Percentiles rank a stretch among this genome's conserved stretches.
phyloP scores from a whole-genome alignment of 2,329 filamentous ascomycete species.

The Dactylellina cionopaga region DNA sequence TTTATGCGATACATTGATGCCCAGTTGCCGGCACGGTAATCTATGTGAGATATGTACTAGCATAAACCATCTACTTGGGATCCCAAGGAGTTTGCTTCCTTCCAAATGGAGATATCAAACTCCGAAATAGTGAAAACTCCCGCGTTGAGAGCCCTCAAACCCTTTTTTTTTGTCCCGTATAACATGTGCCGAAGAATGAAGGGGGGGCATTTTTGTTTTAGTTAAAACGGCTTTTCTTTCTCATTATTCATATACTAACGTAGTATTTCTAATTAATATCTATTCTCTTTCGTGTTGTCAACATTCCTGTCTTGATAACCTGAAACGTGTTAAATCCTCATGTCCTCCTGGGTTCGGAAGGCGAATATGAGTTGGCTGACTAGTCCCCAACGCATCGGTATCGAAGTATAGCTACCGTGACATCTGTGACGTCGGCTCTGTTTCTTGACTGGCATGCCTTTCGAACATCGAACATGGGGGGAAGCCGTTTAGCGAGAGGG shows the following conservation, averaged over 20 bases:
- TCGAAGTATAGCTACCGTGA: constrained; percentile 4
- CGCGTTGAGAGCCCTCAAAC: not conserved
- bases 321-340: constrained; percentile 31
- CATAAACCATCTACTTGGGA: constrained; percentile 19
- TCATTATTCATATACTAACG: too few species aligned
- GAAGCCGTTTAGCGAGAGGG: constrained; percentile 11
- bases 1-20: not conserved
- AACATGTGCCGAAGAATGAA: constrained; percentile 21
- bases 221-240: too few species aligned
- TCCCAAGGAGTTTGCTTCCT: constrained; percentile 17
- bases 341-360: constrained; percentile 38
- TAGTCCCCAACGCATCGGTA: not conserved
- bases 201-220: too few species aligned
- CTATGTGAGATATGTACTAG: not conserved
- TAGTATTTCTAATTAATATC: too few species aligned
- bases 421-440: constrained; percentile 36
- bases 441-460: too few species aligned
- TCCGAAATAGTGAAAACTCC: too few species aligned
- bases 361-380: not conserved
- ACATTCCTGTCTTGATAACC: constrained; percentile 37
- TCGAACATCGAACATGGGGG: not conserved
- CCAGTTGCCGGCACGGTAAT: too few species aligned
- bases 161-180: not conserved
- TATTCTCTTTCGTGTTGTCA: not conserved
- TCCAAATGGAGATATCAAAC: constrained; percentile 14